Evolutionary conservation across 805 yeast genomes (phyloP).

Genomic region (Metschnikowia cerradonensis): DNA sequence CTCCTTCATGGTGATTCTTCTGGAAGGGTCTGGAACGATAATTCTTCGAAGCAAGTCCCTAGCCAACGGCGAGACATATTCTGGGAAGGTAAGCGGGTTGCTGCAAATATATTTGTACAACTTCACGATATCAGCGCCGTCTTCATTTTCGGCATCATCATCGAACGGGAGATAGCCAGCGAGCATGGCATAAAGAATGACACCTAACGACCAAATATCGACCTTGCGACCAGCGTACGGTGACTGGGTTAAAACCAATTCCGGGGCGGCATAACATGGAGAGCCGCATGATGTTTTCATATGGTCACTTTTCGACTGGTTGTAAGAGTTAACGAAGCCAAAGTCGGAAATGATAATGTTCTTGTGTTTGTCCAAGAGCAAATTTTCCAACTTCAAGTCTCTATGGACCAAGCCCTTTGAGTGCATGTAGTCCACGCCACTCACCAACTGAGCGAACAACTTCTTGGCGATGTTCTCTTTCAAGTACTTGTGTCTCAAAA

Average conservation of each 20-base stretch:
- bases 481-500: slow-evolving; percentile 76
- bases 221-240: slow-evolving; percentile 92
- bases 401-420: slow-evolving; percentile 76
- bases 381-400: slow-evolving; percentile 71
- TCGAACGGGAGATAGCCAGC: slow-evolving; percentile 97
- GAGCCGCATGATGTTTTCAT: slow-evolving; percentile 97
- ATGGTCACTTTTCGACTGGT: slow-evolving; percentile 53
- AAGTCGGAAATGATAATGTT: slow-evolving; percentile 86
- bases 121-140: slow-evolving; percentile 88
- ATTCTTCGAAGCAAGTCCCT: slow-evolving; percentile 85
- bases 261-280: slow-evolving; percentile 99
- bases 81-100: slow-evolving; percentile 93
- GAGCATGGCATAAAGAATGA: slow-evolving; percentile 91
- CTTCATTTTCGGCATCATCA: slow-evolving; percentile 95
- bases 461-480: slow-evolving; percentile 85
- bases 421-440: slow-evolving; percentile 90
- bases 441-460: slow-evolving; percentile 85
- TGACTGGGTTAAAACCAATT: slow-evolving; percentile 78
- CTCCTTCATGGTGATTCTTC: slow-evolving; percentile 63
- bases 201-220: slow-evolving; percentile 97
- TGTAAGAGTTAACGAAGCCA: slow-evolving; percentile 90
- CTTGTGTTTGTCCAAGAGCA: slow-evolving; percentile 77
- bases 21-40: slow-evolving; percentile 78
- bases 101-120: slow-evolving; percentile 87
- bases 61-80: slow-evolving; percentile 83